A percentile compares a stretch with the other conserved stretches of the same genome.
phyloP scores from a whole-genome alignment of 164 flowering plant genomes.

The Santalum album region DNA sequence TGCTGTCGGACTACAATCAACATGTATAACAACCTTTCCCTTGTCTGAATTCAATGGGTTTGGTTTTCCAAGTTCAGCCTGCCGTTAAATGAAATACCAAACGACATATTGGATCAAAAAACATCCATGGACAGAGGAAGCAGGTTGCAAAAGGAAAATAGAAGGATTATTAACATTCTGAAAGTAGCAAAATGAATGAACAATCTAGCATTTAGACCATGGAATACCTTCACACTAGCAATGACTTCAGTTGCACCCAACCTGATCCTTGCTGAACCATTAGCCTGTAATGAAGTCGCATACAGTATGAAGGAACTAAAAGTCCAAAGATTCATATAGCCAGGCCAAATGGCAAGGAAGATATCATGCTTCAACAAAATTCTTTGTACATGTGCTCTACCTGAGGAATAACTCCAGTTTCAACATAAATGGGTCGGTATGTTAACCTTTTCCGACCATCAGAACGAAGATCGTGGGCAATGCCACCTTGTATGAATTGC shows the following conservation, averaged over 20 bases:
- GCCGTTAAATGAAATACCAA: conserved; percentile 8
- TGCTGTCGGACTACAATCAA: conserved; percentile 91
- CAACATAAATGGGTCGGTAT: conserved; percentile 67
- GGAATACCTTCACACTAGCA: conserved; percentile 73
- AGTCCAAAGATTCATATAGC: neutral
- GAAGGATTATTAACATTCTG: no score
- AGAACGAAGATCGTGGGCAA: conserved; percentile 80
- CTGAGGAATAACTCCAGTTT: conserved; percentile 91
- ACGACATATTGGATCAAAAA: no score
- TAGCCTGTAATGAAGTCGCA: conserved; percentile 41
- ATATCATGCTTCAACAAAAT: neutral
- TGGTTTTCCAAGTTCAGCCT: conserved; percentile 98
- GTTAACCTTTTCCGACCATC: conserved; percentile 78
- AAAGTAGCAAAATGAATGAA: no score
- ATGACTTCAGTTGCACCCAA: conserved; percentile 89
- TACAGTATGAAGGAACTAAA: neutral
- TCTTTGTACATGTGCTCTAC: no score
- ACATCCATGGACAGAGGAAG: no score
- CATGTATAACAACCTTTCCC: conserved; percentile 68
- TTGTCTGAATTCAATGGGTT: conserved; percentile 52
- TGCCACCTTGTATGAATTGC: conserved; percentile 77
- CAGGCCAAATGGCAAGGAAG: no score
- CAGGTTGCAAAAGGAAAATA: no score
- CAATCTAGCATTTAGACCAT: neutral
- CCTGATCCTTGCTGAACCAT: conserved; percentile 91